Conservation (phyloP, 768 basidiomycete genomes). For the Lepiota venenata region DNA sequence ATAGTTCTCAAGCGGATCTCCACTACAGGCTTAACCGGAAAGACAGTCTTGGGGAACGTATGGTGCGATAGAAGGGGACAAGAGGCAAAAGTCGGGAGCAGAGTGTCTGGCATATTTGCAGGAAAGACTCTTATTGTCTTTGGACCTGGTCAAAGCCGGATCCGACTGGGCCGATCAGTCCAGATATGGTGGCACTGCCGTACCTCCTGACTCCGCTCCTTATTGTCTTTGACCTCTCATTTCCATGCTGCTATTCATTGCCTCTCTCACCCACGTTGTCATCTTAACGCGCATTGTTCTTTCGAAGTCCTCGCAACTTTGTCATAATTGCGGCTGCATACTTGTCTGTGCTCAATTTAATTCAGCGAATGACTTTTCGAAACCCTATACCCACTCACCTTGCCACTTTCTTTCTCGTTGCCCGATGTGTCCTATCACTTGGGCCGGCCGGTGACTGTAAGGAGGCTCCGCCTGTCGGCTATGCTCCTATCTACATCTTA, state of each 20-base stretch:
- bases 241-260: background rate
- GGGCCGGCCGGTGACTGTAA: too few relatives aligned
- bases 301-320: slow-evolving; percentile 1
- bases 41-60: background rate
- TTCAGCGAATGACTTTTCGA: too few relatives aligned
- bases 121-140: slow-evolving; percentile 7
- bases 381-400: too few relatives aligned
- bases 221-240: slow-evolving; percentile 9
- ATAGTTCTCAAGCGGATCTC: background rate
- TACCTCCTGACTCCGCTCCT: background rate
- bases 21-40: background rate
- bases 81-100: slow-evolving; percentile 1
- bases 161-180: slow-evolving; percentile 1
- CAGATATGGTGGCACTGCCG: slow-evolving; percentile 4
- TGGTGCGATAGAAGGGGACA: background rate
- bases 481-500: too few relatives aligned
- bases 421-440: too few relatives aligned
- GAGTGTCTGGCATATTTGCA: slow-evolving; percentile 7
- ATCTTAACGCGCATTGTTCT: slow-evolving; percentile 4
- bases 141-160: background rate
- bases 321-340: too few relatives aligned
- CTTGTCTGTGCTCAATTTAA: too few relatives aligned
- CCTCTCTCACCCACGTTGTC: background rate
- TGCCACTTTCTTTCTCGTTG: too few relatives aligned
- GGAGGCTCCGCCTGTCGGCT: too few relatives aligned